Evolutionary conservation across 192 early-diverging fungal species (phyloP).

Genomic region (Rhizophagus clarus): DNA sequence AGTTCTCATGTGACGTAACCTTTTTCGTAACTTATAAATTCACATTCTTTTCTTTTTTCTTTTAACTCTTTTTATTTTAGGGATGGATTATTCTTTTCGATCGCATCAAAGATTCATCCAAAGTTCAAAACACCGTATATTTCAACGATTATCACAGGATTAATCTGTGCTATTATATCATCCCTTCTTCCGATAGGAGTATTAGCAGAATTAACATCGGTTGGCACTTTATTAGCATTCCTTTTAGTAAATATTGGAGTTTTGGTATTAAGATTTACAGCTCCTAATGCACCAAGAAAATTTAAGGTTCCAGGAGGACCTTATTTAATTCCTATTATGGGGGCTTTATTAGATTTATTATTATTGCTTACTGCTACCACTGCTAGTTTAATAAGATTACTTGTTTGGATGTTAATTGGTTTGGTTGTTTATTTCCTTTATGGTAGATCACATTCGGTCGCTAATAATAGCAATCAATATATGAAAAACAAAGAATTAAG

Average conservation of each 20-base stretch:
- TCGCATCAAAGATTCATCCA: conserved; percentile 73
- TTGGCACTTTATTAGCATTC: conserved; percentile 85
- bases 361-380: conserved; percentile 68
- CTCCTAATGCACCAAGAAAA: conserved; percentile 66
- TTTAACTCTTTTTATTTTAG: not conserved
- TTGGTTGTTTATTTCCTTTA: conserved; percentile 72
- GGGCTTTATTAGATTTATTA: conserved; percentile 58
- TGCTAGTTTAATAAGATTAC: conserved; percentile 69
- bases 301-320: conserved; percentile 80
- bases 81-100: conserved; percentile 78
- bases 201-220: conserved; percentile 82
- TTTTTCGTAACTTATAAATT: not conserved
- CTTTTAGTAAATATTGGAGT: conserved; percentile 80
- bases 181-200: conserved; percentile 81
- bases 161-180: conserved; percentile 65
- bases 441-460: conserved; percentile 36
- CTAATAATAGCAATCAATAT: not conserved
- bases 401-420: conserved; percentile 80
- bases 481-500: not conserved
- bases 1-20: not conserved
- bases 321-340: conserved; percentile 65
- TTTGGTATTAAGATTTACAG: conserved; percentile 74
- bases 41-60: not conserved
- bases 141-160: conserved; percentile 67
- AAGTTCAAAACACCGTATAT: conserved; percentile 75